Conservation (phyloP, 805 yeast genomes). For the Barnettozyma populi region DNA sequence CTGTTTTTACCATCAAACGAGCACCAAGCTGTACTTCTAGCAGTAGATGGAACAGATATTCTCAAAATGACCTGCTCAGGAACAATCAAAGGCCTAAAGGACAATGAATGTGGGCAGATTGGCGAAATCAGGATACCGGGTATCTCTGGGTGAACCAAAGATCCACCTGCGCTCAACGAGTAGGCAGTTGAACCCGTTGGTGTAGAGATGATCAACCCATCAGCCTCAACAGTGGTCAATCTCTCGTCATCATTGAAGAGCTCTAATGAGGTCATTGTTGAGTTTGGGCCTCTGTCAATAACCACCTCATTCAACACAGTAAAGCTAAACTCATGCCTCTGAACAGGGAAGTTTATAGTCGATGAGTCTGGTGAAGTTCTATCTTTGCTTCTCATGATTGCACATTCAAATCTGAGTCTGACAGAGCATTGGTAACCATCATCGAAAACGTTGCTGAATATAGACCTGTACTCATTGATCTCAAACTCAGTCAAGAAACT, state of each 20-base stretch:
- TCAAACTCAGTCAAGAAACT: conserved; percentile 60
- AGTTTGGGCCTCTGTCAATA: conserved; percentile 47
- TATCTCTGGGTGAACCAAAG: conserved; percentile 48
- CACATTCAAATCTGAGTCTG: conserved; percentile 47
- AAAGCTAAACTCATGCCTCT: conserved; percentile 15
- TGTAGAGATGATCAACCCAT: conserved; percentile 58
- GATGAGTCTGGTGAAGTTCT: conserved; percentile 11
- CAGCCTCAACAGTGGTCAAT: conserved; percentile 60
- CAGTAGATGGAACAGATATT: conserved; percentile 29
- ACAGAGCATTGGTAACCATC: conserved; percentile 43
- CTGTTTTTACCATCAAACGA: conserved; percentile 32
- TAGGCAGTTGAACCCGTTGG: conserved; percentile 66
- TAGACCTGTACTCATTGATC: conserved; percentile 30
- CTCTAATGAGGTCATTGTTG: conserved; percentile 46
- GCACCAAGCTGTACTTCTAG: conserved; percentile 32
- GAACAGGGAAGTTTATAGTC: conserved; percentile 9
- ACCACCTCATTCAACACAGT: conserved; percentile 48
- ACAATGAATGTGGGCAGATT: conserved; percentile 47
- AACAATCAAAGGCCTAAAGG: conserved; percentile 47
- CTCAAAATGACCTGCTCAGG: conserved; percentile 34
- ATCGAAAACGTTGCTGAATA: conserved; percentile 32
- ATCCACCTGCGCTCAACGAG: conserved; percentile 49
- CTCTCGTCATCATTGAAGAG: conserved; percentile 42
- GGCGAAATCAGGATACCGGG: conserved; percentile 54
- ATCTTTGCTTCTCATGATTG: conserved; percentile 32